A percentile compares a stretch with the other conserved stretches of the same genome.
Evolutionary conservation across 805 yeast genomes (phyloP).

Genomic region (Yamadazyma ubonensis): DNA sequence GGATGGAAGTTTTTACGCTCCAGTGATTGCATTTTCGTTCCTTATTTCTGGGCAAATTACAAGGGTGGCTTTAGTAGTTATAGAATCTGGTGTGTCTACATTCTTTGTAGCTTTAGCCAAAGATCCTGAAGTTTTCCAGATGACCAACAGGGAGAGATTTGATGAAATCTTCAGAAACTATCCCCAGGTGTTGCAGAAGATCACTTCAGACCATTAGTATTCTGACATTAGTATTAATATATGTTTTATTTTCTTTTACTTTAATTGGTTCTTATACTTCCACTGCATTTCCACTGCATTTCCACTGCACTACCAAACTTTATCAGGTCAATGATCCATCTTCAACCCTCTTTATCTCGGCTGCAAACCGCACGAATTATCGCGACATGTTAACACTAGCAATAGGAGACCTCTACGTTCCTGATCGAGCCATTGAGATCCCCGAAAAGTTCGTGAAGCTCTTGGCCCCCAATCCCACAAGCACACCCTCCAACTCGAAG

Average conservation of each 20-base stretch:
- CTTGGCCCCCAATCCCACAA: conserved; percentile 59
- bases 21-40: conserved; percentile 71
- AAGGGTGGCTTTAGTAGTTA: conserved; percentile 67
- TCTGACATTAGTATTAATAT: no score
- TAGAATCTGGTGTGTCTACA: conserved; percentile 79
- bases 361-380: no score
- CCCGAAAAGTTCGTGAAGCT: conserved; percentile 69
- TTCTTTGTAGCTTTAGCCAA: conserved; percentile 80
- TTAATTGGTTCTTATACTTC: no score
- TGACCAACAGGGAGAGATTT: conserved; percentile 65
- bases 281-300: no score
- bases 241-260: no score
- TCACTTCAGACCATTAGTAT: conserved; percentile 33
- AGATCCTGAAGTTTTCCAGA: conserved; percentile 80
- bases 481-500: conserved; percentile 49
- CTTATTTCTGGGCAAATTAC: conserved; percentile 75
- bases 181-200: conserved; percentile 64
- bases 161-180: conserved; percentile 63
- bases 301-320: no score
- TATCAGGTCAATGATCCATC: no score
- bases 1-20: conserved; percentile 62
- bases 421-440: conserved; percentile 71
- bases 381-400: conserved; percentile 52
- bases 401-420: conserved; percentile 87
- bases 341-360: no score